These are phyloP conservation scores for Cairneyella variabilis DNA, from an alignment of 495 filamentous ascomycete genomes.

Conservation along the genomic window DNA sequence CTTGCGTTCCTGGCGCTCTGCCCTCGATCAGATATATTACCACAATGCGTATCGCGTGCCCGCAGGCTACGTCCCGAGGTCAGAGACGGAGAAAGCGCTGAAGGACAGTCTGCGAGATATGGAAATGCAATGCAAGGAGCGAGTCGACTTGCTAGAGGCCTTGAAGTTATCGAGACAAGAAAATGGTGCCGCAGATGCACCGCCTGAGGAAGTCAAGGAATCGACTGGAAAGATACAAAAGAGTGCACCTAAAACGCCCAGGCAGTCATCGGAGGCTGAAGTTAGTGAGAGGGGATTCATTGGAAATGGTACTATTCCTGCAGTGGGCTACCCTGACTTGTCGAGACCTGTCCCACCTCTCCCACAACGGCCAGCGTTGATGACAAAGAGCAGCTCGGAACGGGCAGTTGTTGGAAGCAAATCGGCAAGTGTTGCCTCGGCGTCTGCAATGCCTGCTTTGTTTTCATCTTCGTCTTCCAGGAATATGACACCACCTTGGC, in stretches of 20 bases:
- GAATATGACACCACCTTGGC: constrained; percentile 20
- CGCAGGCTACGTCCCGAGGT: constrained; percentile 64
- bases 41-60: constrained; percentile 74
- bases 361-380: constrained; percentile 52
- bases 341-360: constrained; percentile 59
- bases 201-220: constrained; percentile 14
- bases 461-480: constrained; percentile 6
- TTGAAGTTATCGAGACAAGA: constrained; percentile 66
- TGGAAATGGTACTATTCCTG: constrained; percentile 76
- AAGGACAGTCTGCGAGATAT: constrained; percentile 76
- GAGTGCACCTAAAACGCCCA: constrained; percentile 6
- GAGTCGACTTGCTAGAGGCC: constrained; percentile 83
- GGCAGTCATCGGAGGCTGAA: constrained; percentile 16
- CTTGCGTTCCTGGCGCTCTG: constrained; percentile 84
- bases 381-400: constrained; percentile 50
- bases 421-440: constrained; percentile 12
- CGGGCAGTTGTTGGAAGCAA: constrained; percentile 28
- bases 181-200: constrained; percentile 7
- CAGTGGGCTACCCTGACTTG: constrained; percentile 71
- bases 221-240: constrained; percentile 22
- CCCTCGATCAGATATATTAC: constrained; percentile 87
- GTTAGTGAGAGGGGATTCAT: constrained; percentile 55
- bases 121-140: constrained; percentile 90
- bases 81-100: constrained; percentile 81
- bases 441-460: not conserved